Base-by-base conservation (phyloP, 176 grass and related monocot species). In the Phragmites australis region DNA sequence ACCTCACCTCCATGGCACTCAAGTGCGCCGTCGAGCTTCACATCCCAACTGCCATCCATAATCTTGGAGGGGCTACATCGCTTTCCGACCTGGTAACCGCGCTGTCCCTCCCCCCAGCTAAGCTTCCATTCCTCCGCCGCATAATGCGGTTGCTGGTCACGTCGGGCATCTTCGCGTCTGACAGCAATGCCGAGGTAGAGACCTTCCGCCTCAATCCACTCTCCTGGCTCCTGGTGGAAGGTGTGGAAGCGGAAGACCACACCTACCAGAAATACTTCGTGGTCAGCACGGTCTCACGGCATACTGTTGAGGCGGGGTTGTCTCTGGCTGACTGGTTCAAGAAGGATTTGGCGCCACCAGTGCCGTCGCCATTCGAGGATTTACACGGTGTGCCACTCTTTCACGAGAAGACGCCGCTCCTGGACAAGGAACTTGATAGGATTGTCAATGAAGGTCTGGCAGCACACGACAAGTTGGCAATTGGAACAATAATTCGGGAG, bases 1-100 rank as follows among this genome's bases (percentile, higher is more conserved):
- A 56, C 64, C 18, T 83, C 39, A 64, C 62, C 32, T 80, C 82
- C 30, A 72, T 88, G 67, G 65, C 51, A 0, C 49, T 92, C 47
- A 84, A 63, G 42, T 92, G 90, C 64, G 82, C 78, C 12, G 18
- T 92, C 11, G 66, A 89, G 57, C 90, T 92, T 32, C 26, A 83
- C 23, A 45, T 92, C 23, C 54, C 83, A 41, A 83, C 77, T 21
- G 43, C 72, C 76, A 86, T 92, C 50, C 62, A 70, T 2, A 12
- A 42, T 40, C 65, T 64, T 41, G 90, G 90, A 5, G 40, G 83
- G 37, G 16, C 72, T 1, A 48, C 81, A 2, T 45, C 82, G 14
- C 48, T 88, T 2, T 52, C 65, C 2, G 49, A 80, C 16, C 74
- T 90, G 0, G 30, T 80, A 11, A 3, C 77, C 19, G 34, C 75